Conservation (phyloP, 2,329 filamentous ascomycete genomes). For the Bretziella fagacearum region DNA sequence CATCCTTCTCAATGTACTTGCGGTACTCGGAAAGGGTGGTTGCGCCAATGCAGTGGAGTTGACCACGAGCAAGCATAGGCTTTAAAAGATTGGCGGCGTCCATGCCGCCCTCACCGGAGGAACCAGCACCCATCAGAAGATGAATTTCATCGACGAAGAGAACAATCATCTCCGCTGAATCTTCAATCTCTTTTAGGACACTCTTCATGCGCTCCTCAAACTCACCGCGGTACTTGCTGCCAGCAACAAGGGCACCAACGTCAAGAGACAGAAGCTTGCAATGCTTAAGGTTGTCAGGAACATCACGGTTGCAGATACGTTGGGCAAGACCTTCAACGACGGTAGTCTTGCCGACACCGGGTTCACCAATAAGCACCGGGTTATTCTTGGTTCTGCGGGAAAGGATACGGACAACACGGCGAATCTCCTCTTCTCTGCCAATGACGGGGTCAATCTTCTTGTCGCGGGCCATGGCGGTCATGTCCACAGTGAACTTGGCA, state of each 20-base stretch:
- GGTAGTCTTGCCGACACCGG: slow-evolving; percentile 95
- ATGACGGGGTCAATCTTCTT: slow-evolving; percentile 98
- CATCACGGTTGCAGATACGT: slow-evolving; percentile 90
- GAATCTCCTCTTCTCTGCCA: slow-evolving; percentile 87
- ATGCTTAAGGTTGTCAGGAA: slow-evolving; percentile 83
- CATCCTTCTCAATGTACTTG: slow-evolving; percentile 98
- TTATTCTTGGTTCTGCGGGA: slow-evolving; percentile 97
- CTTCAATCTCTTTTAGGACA: slow-evolving; percentile 88
- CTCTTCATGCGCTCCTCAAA: slow-evolving; percentile 99
- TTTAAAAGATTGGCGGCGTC: slow-evolving; percentile 95
- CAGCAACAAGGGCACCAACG: slow-evolving; percentile 84
- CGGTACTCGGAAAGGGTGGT: slow-evolving; percentile 91
- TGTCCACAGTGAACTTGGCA: slow-evolving; percentile 96
- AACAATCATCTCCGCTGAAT: slow-evolving; percentile 91
- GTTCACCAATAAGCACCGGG: slow-evolving; percentile 91
- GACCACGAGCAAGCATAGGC: slow-evolving; percentile 91
- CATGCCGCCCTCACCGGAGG: slow-evolving; percentile 93
- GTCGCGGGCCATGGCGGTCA: slow-evolving; percentile 90
- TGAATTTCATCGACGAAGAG: slow-evolving; percentile 99
- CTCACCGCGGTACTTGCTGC: slow-evolving; percentile 95
- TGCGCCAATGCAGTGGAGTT: slow-evolving; percentile 94
- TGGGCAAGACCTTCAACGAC: slow-evolving; percentile 92
- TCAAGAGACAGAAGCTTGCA: slow-evolving; percentile 92
- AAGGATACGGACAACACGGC: slow-evolving; percentile 78
- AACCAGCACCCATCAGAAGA: slow-evolving; percentile 90